phyloP scores from a whole-genome alignment of 106 monocot species.

The Phalaenopsis aphrodite region DNA sequence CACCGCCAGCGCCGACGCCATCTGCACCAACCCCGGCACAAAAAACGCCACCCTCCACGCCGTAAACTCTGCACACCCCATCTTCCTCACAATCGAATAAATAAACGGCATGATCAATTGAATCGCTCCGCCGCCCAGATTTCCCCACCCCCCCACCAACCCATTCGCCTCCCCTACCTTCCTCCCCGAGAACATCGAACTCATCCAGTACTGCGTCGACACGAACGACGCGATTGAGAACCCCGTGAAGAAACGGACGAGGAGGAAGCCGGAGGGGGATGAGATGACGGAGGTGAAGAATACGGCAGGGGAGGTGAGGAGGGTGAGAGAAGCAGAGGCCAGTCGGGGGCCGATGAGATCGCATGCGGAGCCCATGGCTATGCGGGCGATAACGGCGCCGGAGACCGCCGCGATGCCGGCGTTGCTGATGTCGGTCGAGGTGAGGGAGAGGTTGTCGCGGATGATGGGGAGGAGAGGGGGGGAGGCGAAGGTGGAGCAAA shows the following conservation, averaged over 20 bases:
- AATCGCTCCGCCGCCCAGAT: slow-evolving; percentile 93
- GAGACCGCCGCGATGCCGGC: slow-evolving; percentile 88
- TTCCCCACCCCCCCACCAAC: slow-evolving; percentile 85
- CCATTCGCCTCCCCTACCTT: slow-evolving; percentile 81
- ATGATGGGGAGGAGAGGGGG: slow-evolving; percentile 90
- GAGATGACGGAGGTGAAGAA: slow-evolving; percentile 60
- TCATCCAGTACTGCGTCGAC: slow-evolving; percentile 95
- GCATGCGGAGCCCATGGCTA: slow-evolving; percentile 90
- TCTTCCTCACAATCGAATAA: slow-evolving; percentile 38
- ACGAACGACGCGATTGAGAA: slow-evolving; percentile 90
- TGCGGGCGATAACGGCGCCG: slow-evolving; percentile 79
- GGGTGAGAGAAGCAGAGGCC: slow-evolving; percentile 62
- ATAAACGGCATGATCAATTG: slow-evolving; percentile 90
- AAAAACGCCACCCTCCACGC: slow-evolving; percentile 97
- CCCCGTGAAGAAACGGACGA: slow-evolving; percentile 90
- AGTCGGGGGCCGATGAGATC: slow-evolving; percentile 87
- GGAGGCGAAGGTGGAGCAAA: slow-evolving; percentile 85
- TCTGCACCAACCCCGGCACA: slow-evolving; percentile 74
- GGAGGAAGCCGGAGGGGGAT: slow-evolving; percentile 40
- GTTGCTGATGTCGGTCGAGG: slow-evolving; percentile 78
- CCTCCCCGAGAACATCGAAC: slow-evolving; percentile 83
- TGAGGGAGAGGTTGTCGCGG: slow-evolving; percentile 85
- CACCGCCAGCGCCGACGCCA: slow-evolving; percentile 40
- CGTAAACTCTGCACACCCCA: slow-evolving; percentile 56
- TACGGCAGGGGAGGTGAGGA: slow-evolving; percentile 62